Conservation (phyloP, 805 yeast species). For the Kodamaea leandrae region DNA sequence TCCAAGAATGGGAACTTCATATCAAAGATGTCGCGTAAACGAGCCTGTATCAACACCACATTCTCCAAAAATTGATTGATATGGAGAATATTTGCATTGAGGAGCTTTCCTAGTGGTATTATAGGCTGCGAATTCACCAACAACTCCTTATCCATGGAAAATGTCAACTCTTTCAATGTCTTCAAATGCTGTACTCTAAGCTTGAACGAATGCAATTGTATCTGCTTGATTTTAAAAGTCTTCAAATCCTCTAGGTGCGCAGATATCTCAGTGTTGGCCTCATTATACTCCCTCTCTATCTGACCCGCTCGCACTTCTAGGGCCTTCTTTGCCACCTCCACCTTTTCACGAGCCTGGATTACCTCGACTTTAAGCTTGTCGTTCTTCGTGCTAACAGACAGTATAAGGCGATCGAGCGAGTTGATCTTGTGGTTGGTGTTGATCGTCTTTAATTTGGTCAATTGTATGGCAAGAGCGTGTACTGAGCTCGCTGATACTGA, state of each 20-base stretch:
- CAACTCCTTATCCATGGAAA: constrained; percentile 13
- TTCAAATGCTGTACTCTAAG: constrained; percentile 23
- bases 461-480: constrained; percentile 27
- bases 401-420: constrained; percentile 4
- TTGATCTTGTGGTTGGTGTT: constrained; percentile 17
- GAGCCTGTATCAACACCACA: constrained; percentile 17
- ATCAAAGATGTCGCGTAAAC: constrained; percentile 16
- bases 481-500: constrained; percentile 17
- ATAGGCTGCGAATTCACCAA: constrained; percentile 28
- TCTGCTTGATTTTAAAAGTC: constrained; percentile 16
- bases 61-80: constrained; percentile 26
- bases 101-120: constrained; percentile 25
- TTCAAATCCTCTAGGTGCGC: constrained; percentile 10
- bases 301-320: background rate
- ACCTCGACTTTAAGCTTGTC: background rate
- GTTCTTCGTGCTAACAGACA: background rate
- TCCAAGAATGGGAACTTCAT: constrained; percentile 19
- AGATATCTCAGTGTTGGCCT: constrained; percentile 2
- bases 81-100: constrained; percentile 21
- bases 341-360: background rate
- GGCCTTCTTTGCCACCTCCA: background rate
- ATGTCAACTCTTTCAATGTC: constrained; percentile 25
- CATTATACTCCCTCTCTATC: background rate
- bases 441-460: constrained; percentile 27
- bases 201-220: constrained; percentile 25